Conservation (phyloP, 345 rosid genomes). For the Psidium friedrichsthalianum region DNA sequence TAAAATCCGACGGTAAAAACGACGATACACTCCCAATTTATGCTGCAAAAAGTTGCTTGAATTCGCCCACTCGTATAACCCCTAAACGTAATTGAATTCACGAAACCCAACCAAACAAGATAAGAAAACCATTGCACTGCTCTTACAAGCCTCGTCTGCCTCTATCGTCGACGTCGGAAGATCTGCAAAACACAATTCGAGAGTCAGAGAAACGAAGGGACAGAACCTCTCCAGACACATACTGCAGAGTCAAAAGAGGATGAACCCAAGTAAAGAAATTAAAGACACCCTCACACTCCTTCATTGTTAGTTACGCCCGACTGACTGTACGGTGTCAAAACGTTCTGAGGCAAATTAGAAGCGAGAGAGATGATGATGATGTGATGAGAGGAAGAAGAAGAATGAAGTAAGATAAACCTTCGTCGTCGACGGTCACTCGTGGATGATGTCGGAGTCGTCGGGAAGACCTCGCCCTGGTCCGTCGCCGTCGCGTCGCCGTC, state of each 20-base stretch:
- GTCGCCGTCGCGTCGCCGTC: conserved; percentile 11
- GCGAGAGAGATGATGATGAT: not conserved
- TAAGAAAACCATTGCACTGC: not conserved
- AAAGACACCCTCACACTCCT: not conserved
- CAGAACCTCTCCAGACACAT: not conserved
- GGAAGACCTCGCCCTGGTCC: conserved; percentile 46
- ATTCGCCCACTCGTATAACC: not conserved
- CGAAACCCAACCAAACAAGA: not conserved
- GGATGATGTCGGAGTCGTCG: conserved; percentile 61
- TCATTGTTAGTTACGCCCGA: not conserved
- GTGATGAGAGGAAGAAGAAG: not conserved
- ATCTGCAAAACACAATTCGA: conserved; percentile 17
- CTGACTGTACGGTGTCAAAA: not conserved
- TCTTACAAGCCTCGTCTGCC: conserved; percentile 16
- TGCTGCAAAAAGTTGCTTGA: not conserved
- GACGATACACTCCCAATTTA: not conserved
- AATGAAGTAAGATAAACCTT: conserved; percentile 33
- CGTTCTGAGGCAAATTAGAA: not conserved
- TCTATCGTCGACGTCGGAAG: conserved; percentile 76
- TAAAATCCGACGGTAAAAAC: not conserved
- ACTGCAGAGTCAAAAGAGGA: not conserved
- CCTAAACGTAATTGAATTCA: not conserved
- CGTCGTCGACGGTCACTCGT: conserved; percentile 65
- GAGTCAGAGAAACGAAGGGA: not conserved
- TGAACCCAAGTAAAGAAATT: not conserved